phyloP scores from a whole-genome alignment of 2,329 filamentous ascomycete genomes.

The Aureobasidium melanogenum region DNA sequence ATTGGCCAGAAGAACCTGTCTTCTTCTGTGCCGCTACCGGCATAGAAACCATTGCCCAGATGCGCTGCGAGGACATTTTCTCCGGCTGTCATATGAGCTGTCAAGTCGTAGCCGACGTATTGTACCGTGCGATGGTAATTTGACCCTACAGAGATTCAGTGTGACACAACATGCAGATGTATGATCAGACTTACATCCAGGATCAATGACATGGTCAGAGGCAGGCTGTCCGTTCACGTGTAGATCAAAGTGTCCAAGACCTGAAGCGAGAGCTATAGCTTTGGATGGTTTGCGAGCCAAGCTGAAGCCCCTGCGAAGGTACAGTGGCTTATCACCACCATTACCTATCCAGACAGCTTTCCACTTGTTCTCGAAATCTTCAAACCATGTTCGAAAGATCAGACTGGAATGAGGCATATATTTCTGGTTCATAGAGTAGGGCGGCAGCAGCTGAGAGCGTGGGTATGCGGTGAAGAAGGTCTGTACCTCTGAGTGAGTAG shows the following conservation, averaged over 20 bases:
- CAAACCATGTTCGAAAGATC: constrained; percentile 36
- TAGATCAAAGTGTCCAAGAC: constrained; percentile 34
- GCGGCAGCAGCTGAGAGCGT: constrained; percentile 28
- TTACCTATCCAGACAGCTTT: constrained; percentile 35
- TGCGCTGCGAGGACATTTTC: constrained; percentile 31
- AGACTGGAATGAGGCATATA: constrained; percentile 35
- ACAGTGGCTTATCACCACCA: constrained; percentile 32
- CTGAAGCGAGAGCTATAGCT: constrained; percentile 31
- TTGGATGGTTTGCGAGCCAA: constrained; percentile 24
- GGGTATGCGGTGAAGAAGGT: constrained; percentile 35
- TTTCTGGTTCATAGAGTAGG: constrained; percentile 34
- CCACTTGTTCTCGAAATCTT: constrained; percentile 32
- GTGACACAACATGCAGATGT: not conserved
- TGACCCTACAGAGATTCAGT: not conserved
- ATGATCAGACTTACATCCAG: constrained; percentile 26
- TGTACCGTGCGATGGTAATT: constrained; percentile 35
- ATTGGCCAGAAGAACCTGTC: constrained; percentile 37
- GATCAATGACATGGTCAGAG: constrained; percentile 30
- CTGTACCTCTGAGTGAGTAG: constrained; percentile 21
- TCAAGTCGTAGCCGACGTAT: constrained; percentile 37
- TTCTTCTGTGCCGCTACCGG: constrained; percentile 30
- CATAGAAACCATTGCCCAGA: constrained; percentile 39
- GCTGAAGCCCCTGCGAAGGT: constrained; percentile 28
- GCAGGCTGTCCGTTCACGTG: constrained; percentile 27
- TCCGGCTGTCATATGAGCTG: constrained; percentile 23